Evolutionary conservation across 2,329 filamentous ascomycete genomes (phyloP).

Genomic region (Cladosporium sp.): DNA sequence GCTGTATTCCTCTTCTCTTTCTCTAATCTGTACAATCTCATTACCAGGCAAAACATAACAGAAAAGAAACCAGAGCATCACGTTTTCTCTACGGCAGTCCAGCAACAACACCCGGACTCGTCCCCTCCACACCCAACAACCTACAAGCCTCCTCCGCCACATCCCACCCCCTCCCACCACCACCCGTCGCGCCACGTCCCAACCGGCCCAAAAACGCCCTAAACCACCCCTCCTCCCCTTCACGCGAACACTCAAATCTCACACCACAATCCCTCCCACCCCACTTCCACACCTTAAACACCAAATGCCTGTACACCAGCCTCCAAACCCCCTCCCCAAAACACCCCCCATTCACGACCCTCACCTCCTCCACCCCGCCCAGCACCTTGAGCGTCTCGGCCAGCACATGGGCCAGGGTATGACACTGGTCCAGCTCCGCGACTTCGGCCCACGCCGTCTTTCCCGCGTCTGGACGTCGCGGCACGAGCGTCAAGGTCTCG

Average conservation of each 20-base stretch:
- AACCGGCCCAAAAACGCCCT: conserved; percentile 8
- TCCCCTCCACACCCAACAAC: conserved; percentile 21
- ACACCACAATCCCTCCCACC: conserved; percentile 29
- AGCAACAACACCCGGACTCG: conserved; percentile 15
- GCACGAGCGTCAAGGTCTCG: conserved; percentile 29
- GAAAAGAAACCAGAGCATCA: background rate
- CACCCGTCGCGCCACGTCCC: conserved; percentile 12
- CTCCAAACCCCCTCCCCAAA: conserved; percentile 32
- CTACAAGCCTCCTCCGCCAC: conserved; percentile 26
- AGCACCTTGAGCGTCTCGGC: conserved; percentile 32
- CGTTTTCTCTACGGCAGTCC: background rate
- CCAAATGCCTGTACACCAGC: conserved; percentile 30
- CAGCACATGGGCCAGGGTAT: conserved; percentile 34
- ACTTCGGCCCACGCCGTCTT: conserved; percentile 29
- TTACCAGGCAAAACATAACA: background rate
- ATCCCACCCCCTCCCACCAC: conserved; percentile 19
- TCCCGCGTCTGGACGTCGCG: conserved; percentile 27
- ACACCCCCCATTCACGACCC: conserved; percentile 29
- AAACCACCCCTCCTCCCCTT: conserved; percentile 10
- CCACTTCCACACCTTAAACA: conserved; percentile 33
- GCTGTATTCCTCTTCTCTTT: background rate
- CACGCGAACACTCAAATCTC: conserved; percentile 20
- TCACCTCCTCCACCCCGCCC: conserved; percentile 25
- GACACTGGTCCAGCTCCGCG: conserved; percentile 31
- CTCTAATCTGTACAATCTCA: conserved; percentile 8